Evolutionary conservation across 2,329 filamentous ascomycete species (phyloP), one percentile per base, ranked within the genome.

Genomic region (Alternaria novae-zelandiae): DNA sequence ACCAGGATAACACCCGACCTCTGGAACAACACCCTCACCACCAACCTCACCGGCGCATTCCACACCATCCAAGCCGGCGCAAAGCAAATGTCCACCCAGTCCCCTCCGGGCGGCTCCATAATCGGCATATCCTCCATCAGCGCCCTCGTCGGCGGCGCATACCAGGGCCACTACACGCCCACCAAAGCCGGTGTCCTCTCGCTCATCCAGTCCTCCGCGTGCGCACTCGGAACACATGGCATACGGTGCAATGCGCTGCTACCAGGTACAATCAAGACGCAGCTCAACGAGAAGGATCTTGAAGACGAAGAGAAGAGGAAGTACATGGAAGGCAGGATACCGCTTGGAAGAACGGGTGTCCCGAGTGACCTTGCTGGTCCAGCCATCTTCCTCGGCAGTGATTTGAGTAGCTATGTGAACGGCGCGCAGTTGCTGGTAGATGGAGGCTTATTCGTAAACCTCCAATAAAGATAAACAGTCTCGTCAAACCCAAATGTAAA

Each of bases 21-120:
- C 58, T 91, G 94, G 74, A 82, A 87, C 65, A 84, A 85, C 58
- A 96, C 93, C 3, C 84, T 96, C 44, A 84, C 87, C 41, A 95
- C 92, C 54, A 97, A 97, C 81, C 88, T 97, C 69, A 89, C 90
- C 70, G 94, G 94, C 47, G 91, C 93, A n/a, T 97, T 96, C 83
- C 94, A 94, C 82, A 86, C 92, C 36, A 90, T 91, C 21, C 94
- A 97, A 83, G 92, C 93, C 0, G 94, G 93, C 2, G 93, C 92
- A 2, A 87, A 90, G 3, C 92, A 96, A 78, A 96, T 97, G 91
- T 89, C 90, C 0, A 81, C 81, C 32, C 82, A 84, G 2, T 88
- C 89, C 0, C 73, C 76, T 7, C 80, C 87, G 0, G 92, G 93
- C 15, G 94, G 94, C 32, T 90, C 88, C 72, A 96, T 97, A 73